Base-by-base conservation (phyloP, 768 basidiomycete genomes). In the Cubamyces sp. region DNA sequence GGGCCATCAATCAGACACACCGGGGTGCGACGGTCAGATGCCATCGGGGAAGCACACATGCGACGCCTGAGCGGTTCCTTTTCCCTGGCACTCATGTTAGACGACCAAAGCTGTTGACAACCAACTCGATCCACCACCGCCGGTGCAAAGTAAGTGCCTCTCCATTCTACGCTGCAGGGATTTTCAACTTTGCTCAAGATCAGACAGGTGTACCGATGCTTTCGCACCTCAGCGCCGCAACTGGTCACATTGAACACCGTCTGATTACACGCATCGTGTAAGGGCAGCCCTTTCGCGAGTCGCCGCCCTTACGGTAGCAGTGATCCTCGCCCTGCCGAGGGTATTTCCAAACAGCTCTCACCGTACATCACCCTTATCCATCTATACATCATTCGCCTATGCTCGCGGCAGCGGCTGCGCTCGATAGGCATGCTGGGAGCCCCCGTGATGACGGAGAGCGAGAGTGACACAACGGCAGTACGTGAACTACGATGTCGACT, bases 211-310 rank as follows among this genome's bases (percentile, higher is more conserved):
- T 40, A 41, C 57, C 57, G 48, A 51, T 59, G 49, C 37, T 37
- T 52, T 59, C 57, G 57, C 57, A 59, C 57, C 41, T 34, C 41
- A 16, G 25, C 57, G 57, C 57, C 57, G 57, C 57, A 59, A 26
- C 40, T 18, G 49, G 57, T 50, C 57, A 59, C 41, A 34, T 25
- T 59, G 41, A 49, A 14, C 55, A 16, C n/a, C 26, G 25, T 56
- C 55, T 56, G 45, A 37, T 47, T 34, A 11, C 45, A 41, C 40
- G 52, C 52, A 37, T 54, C 23, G 21, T 30, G 49, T 34, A 30
- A 51, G 49, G n/a, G 25, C 18, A 37, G 28, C 18, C n/a, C 49
- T 30, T 30, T 34, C 26, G 16, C 49, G 18, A 25, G 49, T 34
- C 28, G 49, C 51, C 39, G 51, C 19, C 34, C 39, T 53, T 39